Evolutionary conservation across 176 grass and related monocot species (phyloP).

Genomic region (Puccinellia tenuiflora): DNA sequence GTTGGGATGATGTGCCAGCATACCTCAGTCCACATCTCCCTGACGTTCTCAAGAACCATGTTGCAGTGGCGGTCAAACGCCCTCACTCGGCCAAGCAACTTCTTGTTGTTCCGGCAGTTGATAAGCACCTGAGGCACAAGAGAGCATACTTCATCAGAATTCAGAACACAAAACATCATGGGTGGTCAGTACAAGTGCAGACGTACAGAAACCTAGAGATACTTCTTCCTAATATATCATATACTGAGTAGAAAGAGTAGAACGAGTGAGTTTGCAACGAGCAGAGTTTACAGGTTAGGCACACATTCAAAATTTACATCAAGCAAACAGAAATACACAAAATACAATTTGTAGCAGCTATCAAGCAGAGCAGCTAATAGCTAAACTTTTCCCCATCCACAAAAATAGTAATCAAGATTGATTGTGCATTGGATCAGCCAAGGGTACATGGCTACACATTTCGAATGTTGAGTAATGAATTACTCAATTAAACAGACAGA

Average conservation of each 20-base stretch:
- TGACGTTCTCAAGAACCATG: constrained; percentile 97
- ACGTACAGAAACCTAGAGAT: not conserved
- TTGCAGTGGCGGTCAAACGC: constrained; percentile 96
- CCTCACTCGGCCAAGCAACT: constrained; percentile 80
- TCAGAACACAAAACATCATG: not conserved
- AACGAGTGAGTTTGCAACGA: not conserved
- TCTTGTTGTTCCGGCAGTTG: constrained; percentile 98
- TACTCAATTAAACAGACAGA: not conserved
- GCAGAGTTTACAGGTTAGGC: no score
- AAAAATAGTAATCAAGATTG: not conserved
- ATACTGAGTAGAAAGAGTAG: not conserved
- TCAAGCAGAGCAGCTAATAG: not conserved
- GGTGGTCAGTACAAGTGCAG: not conserved
- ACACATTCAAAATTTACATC: not conserved
- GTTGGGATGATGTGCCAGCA: not conserved
- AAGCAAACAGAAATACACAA: not conserved
- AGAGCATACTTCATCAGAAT: not conserved
- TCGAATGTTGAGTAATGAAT: not conserved
- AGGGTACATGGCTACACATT: not conserved
- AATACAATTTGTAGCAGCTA: not conserved
- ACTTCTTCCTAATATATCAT: not conserved
- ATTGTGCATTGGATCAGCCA: not conserved
- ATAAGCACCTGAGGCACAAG: constrained; percentile 65
- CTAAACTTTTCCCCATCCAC: not conserved
- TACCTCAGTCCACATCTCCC: constrained; percentile 99